phyloP scores from a whole-genome alignment of 2,329 filamentous ascomycete species.

The Ophiostoma montium region DNA sequence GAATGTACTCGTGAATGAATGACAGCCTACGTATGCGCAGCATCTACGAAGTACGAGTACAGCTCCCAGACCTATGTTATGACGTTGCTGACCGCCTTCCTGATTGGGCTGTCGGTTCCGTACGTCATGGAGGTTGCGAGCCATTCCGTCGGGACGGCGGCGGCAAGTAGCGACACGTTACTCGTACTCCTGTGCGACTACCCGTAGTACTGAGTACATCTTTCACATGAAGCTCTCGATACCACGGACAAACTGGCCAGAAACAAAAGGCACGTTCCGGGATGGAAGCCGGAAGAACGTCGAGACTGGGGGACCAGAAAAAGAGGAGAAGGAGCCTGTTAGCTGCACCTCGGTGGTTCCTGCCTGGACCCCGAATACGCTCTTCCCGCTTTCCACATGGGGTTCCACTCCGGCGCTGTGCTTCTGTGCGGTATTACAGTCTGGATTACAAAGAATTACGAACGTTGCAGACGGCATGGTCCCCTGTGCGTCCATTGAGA shows the following conservation, averaged over 20 bases:
- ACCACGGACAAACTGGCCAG: no score
- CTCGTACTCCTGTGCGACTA: no score
- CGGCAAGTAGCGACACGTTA: not conserved
- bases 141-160: conserved; percentile 1
- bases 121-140: conserved; percentile 2
- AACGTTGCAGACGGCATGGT: no score
- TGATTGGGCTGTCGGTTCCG: not conserved
- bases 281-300: no score
- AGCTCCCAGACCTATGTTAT: not conserved
- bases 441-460: no score
- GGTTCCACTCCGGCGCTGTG: not conserved
- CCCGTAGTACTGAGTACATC: no score
- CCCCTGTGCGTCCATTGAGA: no score
- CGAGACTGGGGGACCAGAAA: not conserved
- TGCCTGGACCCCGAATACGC: not conserved
- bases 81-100: conserved; percentile 5
- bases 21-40: no score
- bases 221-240: no score
- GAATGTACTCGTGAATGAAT: not conserved
- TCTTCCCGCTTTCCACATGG: not conserved
- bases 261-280: no score
- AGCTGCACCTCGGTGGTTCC: not conserved
- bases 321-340: not conserved
- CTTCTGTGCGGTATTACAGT: no score
- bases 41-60: no score